These are phyloP conservation scores for Ogataea pilisensis DNA, from an alignment of 805 yeast genomes.

Conservation along the genomic window DNA sequence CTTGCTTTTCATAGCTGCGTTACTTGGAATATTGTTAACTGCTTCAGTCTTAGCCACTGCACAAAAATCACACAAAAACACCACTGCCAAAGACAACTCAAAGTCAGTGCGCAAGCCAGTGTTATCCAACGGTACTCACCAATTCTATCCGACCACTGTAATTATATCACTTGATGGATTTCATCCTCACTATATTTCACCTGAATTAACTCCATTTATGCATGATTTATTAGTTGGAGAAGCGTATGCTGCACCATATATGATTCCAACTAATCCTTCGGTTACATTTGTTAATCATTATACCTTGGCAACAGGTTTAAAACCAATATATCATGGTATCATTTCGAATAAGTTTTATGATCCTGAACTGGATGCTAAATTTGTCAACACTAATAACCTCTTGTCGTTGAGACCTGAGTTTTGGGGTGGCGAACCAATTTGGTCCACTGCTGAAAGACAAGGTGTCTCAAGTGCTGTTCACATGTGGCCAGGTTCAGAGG, in stretches of 20 bases:
- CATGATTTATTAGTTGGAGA: slow-evolving; percentile 50
- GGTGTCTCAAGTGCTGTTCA: slow-evolving; percentile 71
- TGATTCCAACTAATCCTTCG: slow-evolving; percentile 85
- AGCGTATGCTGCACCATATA: slow-evolving; percentile 72
- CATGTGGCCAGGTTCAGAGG: slow-evolving; percentile 97
- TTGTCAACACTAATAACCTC: slow-evolving; percentile 57
- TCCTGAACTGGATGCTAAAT: slow-evolving; percentile 48
- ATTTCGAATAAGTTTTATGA: slow-evolving; percentile 81
- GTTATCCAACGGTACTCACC: slow-evolving; percentile 59
- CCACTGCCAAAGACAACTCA: no score
- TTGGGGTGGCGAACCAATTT: slow-evolving; percentile 92
- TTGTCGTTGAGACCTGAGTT: slow-evolving; percentile 52
- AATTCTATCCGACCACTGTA: slow-evolving; percentile 74
- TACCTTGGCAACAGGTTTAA: slow-evolving; percentile 82
- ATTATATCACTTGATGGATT: slow-evolving; percentile 83
- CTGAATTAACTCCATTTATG: slow-evolving; percentile 64
- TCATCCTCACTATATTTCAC: slow-evolving; percentile 80
- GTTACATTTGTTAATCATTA: slow-evolving; percentile 91
- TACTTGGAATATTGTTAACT: slow-evolving; percentile 8
- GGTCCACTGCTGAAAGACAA: slow-evolving; percentile 70
- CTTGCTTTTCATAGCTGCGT: slow-evolving; percentile 4
- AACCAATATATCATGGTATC: slow-evolving; percentile 82
- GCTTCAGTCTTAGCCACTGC: slow-evolving; percentile 5
- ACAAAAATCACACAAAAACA: slow-evolving; percentile 4
- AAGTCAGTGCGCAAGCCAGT: no score